Evolutionary conservation across 2,329 filamentous ascomycete genomes (phyloP).

Genomic region (Fusarium oligoseptatum): DNA sequence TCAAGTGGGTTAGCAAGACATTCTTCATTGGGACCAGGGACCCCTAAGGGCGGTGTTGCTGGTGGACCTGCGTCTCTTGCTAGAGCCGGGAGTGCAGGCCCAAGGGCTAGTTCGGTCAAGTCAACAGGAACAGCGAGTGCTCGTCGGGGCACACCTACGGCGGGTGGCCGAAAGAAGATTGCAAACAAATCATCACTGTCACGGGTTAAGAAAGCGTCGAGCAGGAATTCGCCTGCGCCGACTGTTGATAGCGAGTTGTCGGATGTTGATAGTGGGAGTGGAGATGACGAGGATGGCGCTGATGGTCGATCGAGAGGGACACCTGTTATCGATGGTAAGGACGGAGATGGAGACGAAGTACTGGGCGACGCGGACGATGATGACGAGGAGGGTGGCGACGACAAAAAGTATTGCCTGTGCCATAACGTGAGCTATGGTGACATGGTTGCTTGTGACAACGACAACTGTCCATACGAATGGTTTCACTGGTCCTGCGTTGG

Average conservation of each 20-base stretch:
- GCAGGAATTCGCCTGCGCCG: slow-evolving; percentile 73
- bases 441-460: slow-evolving; percentile 91
- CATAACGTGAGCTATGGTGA: slow-evolving; percentile 87
- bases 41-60: slow-evolving; percentile 62
- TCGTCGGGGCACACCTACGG: slow-evolving; percentile 64
- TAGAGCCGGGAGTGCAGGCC: slow-evolving; percentile 71
- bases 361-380: slow-evolving; percentile 68
- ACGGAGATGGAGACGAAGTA: slow-evolving; percentile 64
- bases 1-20: slow-evolving; percentile 73
- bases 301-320: slow-evolving; percentile 51
- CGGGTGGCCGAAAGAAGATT: slow-evolving; percentile 62
- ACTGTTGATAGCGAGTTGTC: slow-evolving; percentile 75
- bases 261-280: slow-evolving; percentile 70
- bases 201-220: slow-evolving; percentile 70
- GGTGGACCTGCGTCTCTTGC: slow-evolving; percentile 52
- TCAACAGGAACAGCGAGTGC: slow-evolving; percentile 53
- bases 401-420: slow-evolving; percentile 87
- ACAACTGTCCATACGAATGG: slow-evolving; percentile 85
- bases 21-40: slow-evolving; percentile 73
- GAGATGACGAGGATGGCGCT: slow-evolving; percentile 63
- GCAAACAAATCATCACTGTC: slow-evolving; percentile 72
- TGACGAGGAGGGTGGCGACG: slow-evolving; percentile 79
- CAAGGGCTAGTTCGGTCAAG: slow-evolving; percentile 65
- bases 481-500: slow-evolving; percentile 86
- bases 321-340: slow-evolving; percentile 52